Percentiles rank a stretch among this genome's conserved stretches.
Conservation (phyloP, 441 rosid genomes). For the Aquilaria agallochum region DNA sequence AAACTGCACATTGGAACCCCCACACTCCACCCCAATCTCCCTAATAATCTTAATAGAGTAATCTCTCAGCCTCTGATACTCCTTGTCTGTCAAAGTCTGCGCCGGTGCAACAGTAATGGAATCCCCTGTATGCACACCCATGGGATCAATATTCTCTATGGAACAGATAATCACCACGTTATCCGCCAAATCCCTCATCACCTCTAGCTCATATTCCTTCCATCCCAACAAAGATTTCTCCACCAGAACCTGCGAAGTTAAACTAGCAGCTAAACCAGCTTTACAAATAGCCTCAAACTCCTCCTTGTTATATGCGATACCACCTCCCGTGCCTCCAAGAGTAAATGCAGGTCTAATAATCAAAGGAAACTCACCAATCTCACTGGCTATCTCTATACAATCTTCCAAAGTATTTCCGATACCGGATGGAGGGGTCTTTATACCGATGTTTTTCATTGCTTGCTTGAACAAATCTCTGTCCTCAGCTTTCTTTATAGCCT, state of each 20-base stretch:
- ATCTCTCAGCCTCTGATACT: constrained; percentile 89
- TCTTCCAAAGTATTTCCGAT: constrained; percentile 77
- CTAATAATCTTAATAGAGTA: constrained; percentile 81
- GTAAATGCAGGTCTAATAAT: constrained; percentile 91
- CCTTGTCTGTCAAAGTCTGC: constrained; percentile 88
- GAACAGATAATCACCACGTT: constrained; percentile 95
- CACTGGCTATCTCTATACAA: constrained; percentile 60
- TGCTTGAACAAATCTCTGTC: constrained; percentile 82
- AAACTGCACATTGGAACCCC: constrained; percentile 96
- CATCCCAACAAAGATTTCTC: constrained; percentile 93
- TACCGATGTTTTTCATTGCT: constrained; percentile 82
- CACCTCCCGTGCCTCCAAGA: constrained; percentile 93
- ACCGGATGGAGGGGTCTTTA: constrained; percentile 96
- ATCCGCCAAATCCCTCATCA: constrained; percentile 94
- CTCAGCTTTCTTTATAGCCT: constrained; percentile 81
- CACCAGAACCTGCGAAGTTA: constrained; percentile 82
- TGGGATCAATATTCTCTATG: constrained; percentile 92
- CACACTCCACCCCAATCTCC: constrained; percentile 99
- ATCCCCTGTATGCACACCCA: constrained; percentile 99
- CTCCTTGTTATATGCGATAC: constrained; percentile 88
- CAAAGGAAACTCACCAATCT: constrained; percentile 88
- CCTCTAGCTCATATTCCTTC: constrained; percentile 96
- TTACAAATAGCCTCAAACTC: constrained; percentile 83
- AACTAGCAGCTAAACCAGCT: constrained; percentile 82
- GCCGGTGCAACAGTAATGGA: constrained; percentile 97